Evolutionary conservation across 331 rosid species (phyloP), one percentile per base, ranked within the genome.

Genomic region (Stylosanthes scabra): DNA sequence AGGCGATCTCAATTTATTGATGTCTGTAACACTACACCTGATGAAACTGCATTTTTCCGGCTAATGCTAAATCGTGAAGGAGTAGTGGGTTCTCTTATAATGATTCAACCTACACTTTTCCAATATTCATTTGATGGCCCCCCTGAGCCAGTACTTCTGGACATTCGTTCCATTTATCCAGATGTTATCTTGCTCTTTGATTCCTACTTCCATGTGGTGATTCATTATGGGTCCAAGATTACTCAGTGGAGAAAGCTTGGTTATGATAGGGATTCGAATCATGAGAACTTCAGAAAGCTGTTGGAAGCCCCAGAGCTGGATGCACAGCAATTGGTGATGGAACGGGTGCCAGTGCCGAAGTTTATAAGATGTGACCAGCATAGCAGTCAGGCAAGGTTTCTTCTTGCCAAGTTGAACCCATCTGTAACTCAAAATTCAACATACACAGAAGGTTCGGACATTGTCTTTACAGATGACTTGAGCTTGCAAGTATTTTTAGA

Each of bases 401-500:
- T 93, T 82, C 97, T 93, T 37, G 98, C 96, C 72, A 93, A 91
- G 86, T 75, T 93, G 88, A 93, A 91, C 78, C 98, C 96, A 27
- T 91, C 97, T n/a, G 97, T 93, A 70, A 93, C 97, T n/a, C 98
- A 93, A 66, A 86, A 91, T 67, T 88, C 98, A 39, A 89, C 96
- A 2, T 82, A 88, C 75, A 86, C 88, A 11, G 86, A 83, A 7
- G 97, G 97, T 31, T 91, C 96, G 0, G 98, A 93, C 61, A 68
- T 91, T 66, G 83, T 91, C 75, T 85, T 91, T 49, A 93, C 96
- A 0, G 98, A 93, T 83, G 98, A 93, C 61, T 83, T 93, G 85
- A 93, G 98, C 83, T 82, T 93, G 90, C 84, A 93, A 74, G 96
- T 85, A 62, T 93, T 93, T 85, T 80, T 91, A 49, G 98, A 93